phyloP scores from a whole-genome alignment of 352 stramenopile species.

The Phytophthora fragariaefolia region DNA sequence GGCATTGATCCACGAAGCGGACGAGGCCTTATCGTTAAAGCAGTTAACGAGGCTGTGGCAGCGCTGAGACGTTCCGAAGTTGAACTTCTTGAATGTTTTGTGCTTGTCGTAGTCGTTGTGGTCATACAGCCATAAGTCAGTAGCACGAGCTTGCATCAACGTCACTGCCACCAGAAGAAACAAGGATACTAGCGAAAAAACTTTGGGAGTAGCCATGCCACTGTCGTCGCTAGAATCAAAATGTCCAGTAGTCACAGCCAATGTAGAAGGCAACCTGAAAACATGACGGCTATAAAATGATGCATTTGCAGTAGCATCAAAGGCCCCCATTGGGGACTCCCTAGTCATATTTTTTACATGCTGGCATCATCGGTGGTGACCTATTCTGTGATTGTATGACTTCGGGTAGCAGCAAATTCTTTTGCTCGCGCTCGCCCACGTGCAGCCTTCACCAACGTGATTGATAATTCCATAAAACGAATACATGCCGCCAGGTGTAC shows the following conservation, averaged over 20 bases:
- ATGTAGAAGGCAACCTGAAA: no score
- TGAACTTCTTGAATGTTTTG: constrained; percentile 35
- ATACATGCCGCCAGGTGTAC: no score
- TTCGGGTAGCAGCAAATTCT: no score
- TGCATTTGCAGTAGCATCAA: no score
- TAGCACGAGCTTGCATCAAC: constrained; percentile 7
- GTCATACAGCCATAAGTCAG: constrained; percentile 30
- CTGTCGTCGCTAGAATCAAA: neutral
- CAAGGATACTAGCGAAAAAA: neutral
- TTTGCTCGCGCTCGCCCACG: no score
- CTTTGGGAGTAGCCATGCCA: neutral
- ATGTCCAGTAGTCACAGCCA: neutral
- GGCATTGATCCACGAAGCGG: constrained; percentile 30
- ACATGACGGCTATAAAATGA: no score
- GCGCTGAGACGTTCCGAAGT: constrained; percentile 30
- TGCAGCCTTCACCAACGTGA: no score
- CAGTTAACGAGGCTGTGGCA: constrained; percentile 35
- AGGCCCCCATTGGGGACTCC: no score
- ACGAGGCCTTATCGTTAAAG: constrained; percentile 32
- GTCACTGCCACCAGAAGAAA: neutral
- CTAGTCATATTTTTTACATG: no score
- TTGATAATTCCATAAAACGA: no score
- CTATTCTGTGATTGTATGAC: no score
- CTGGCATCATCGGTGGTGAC: no score
- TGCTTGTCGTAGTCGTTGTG: constrained; percentile 34